These are phyloP conservation scores for Lipomyces yamanashiensis DNA, from an alignment of 805 yeast genomes.

Conservation along the genomic window DNA sequence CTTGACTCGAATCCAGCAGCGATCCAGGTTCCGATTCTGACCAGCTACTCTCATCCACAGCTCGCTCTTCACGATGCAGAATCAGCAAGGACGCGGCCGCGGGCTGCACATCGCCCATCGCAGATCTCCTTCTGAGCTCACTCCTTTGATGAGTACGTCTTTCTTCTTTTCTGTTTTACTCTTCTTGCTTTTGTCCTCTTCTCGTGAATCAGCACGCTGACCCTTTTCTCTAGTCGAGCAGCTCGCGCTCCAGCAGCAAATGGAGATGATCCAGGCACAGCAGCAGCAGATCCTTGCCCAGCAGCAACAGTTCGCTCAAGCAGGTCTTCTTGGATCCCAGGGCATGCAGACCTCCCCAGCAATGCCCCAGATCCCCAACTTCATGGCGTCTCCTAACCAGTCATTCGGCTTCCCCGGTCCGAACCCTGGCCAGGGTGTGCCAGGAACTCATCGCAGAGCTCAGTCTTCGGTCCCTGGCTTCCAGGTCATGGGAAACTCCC, in stretches of 20 bases:
- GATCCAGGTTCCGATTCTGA: not conserved
- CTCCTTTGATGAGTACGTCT: conserved; percentile 76
- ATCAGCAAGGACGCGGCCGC: conserved; percentile 45
- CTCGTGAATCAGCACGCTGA: not conserved
- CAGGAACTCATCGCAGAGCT: conserved; percentile 45
- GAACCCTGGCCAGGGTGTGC: conserved; percentile 3
- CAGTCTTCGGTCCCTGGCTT: conserved; percentile 42
- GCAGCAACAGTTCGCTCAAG: conserved; percentile 54
- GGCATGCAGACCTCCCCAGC: conserved; percentile 19
- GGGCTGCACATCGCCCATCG: conserved; percentile 93
- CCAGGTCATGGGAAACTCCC: conserved; percentile 27
- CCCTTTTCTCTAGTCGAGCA: conserved; percentile 58
- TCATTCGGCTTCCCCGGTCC: conserved; percentile 18
- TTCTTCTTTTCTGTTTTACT: conserved; percentile 18
- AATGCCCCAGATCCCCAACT: conserved; percentile 22
- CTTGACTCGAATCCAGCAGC: not conserved
- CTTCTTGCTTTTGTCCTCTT: not conserved
- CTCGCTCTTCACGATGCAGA: conserved; percentile 27
- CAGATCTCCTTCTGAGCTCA: conserved; percentile 92
- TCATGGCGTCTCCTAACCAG: conserved; percentile 25
- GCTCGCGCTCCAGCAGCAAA: conserved; percentile 78
- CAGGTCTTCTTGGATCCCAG: conserved; percentile 39
- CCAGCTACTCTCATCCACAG: not conserved
- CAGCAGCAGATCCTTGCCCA: conserved; percentile 83
- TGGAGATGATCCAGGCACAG: conserved; percentile 89